These are phyloP conservation scores for Fraxinus sp. DNA, from an alignment of 305 asterid species.

Conservation along the genomic window DNA sequence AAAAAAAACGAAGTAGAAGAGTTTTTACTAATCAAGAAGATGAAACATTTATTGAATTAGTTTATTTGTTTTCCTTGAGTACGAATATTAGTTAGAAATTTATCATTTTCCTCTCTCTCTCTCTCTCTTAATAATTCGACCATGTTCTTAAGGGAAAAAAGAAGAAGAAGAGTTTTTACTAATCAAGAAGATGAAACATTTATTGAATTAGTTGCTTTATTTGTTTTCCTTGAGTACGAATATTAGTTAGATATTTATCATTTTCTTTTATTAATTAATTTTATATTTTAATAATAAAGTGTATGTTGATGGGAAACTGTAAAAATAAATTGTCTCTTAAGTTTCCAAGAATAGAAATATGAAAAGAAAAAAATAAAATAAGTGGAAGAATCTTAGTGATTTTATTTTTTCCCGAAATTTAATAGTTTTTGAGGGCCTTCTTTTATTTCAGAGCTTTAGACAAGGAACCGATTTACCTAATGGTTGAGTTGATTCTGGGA, in stretches of 20 bases:
- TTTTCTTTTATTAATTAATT: no score
- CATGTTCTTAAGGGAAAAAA: neutral
- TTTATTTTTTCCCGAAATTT: neutral
- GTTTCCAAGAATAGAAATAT: neutral
- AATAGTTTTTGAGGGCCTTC: neutral
- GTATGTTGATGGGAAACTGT: neutral
- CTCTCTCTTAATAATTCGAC: neutral
- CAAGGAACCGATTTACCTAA: neutral
- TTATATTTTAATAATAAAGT: no score
- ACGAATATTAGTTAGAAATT: no score
- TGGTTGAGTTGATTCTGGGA: neutral
- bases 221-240: neutral
- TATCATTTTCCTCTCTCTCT: no score
- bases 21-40: no score
- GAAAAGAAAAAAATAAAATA: no score
- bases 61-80: no score
- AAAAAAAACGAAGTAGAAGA: no score
- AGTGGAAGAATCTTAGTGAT: neutral
- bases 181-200: neutral
- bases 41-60: no score
- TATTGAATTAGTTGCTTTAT: neutral
- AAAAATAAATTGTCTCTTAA: neutral
- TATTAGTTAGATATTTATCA: neutral
- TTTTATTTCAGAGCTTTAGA: neutral
- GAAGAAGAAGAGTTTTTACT: no score